These are phyloP conservation scores for Teunomyces gatunensis DNA, from an alignment of 805 yeast genomes.

Conservation along the genomic window DNA sequence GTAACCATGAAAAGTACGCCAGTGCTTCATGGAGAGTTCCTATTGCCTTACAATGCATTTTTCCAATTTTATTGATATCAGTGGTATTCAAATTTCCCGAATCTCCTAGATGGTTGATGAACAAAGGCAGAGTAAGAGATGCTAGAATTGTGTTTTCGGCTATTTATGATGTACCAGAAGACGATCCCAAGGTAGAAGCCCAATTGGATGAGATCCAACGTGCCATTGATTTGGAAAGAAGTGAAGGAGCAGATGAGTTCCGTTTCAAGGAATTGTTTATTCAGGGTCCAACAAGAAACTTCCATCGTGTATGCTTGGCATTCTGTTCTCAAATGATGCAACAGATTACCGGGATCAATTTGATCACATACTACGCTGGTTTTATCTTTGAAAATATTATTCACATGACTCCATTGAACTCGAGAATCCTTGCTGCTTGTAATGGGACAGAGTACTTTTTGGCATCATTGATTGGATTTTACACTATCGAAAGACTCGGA, in stretches of 20 bases:
- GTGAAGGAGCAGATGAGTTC: slow-evolving; percentile 20
- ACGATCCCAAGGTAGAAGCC: slow-evolving; percentile 10
- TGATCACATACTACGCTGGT: slow-evolving; percentile 44
- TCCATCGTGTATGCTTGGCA: slow-evolving; percentile 48
- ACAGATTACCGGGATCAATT: slow-evolving; percentile 50
- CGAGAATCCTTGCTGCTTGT: slow-evolving; percentile 43
- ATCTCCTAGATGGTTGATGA: slow-evolving; percentile 44
- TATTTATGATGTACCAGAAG: slow-evolving; percentile 7
- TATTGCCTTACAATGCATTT: slow-evolving; percentile 28
- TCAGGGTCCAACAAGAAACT: slow-evolving; percentile 44
- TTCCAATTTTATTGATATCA: slow-evolving; percentile 13
- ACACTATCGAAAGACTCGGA: slow-evolving; percentile 43
- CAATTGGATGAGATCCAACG: slow-evolving; percentile 18
- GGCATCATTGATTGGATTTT: slow-evolving; percentile 25
- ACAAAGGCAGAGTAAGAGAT: slow-evolving; percentile 25
- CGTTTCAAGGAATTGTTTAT: slow-evolving; percentile 28
- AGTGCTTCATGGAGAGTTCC: slow-evolving; percentile 35
- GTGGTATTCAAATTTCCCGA: slow-evolving; percentile 34
- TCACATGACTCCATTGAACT: slow-evolving; percentile 35
- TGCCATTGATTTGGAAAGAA: slow-evolving; percentile 13
- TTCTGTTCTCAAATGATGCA: slow-evolving; percentile 46
- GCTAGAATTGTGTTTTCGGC: slow-evolving; percentile 17
- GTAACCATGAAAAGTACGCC: slow-evolving; percentile 8
- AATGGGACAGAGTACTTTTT: slow-evolving; percentile 44
- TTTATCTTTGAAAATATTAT: slow-evolving; percentile 35